These are phyloP conservation scores for Chlorella ohadii DNA, from an alignment of 139 green algal species.

Conservation along the genomic window DNA sequence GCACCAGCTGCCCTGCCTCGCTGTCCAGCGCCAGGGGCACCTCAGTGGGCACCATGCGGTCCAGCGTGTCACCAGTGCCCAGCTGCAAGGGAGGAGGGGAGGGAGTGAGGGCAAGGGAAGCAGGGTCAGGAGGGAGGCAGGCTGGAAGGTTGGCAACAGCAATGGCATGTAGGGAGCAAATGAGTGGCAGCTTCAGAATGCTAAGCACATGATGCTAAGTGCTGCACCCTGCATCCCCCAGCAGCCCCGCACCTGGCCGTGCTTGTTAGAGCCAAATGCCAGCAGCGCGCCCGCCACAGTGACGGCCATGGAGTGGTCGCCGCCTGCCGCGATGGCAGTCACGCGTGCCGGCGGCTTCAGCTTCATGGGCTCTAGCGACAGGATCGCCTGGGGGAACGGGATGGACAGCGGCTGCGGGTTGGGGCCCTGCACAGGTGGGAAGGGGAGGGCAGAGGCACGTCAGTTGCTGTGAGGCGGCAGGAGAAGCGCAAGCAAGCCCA, in stretches of 20 bases:
- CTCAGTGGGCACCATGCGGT: constrained; percentile 52
- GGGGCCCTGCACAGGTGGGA: constrained; percentile 10
- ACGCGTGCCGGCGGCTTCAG: constrained; percentile 66
- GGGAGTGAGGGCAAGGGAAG: background rate
- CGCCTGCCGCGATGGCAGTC: constrained; percentile 77
- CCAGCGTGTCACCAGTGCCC: constrained; percentile 51
- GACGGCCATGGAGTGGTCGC: constrained; percentile 76
- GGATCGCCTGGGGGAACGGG: constrained; percentile 66
- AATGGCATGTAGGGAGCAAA: too few relatives aligned
- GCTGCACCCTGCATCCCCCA: too few relatives aligned
- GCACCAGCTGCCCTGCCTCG: constrained; percentile 45
- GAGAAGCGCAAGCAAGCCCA: too few relatives aligned
- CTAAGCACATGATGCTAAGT: background rate
- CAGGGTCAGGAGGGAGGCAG: too few relatives aligned
- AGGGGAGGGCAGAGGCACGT: too few relatives aligned
- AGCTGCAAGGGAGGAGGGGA: constrained; percentile 21
- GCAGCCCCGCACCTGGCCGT: constrained; percentile 27
- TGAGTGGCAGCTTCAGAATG: background rate
- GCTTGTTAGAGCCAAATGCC: constrained; percentile 74
- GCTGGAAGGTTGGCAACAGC: background rate
- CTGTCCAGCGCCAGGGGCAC: constrained; percentile 27
- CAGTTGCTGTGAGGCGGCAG: too few relatives aligned
- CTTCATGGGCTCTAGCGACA: constrained; percentile 58
- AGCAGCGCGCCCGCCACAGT: constrained; percentile 75
- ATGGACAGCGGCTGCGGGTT: constrained; percentile 42